Percentiles rank a stretch among this genome's conserved stretches.
Evolutionary conservation across 352 stramenopile genomes (phyloP).

Genomic region (Pythium plurisporium): DNA sequence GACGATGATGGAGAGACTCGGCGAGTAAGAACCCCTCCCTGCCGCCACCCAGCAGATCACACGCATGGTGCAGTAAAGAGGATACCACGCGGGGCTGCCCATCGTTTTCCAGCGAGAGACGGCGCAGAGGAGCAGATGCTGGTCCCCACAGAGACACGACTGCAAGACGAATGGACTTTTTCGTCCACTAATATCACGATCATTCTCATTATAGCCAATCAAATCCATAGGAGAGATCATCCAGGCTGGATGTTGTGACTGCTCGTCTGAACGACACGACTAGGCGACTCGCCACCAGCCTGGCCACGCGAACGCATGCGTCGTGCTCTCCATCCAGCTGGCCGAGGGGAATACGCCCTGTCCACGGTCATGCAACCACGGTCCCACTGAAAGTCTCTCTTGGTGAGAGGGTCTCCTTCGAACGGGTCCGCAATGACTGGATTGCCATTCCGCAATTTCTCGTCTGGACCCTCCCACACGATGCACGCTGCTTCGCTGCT

Average conservation of each 20-base stretch:
- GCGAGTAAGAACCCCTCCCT: too few relatives aligned
- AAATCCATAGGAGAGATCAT: not conserved
- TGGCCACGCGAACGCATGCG: not conserved
- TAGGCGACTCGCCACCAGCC: too few relatives aligned
- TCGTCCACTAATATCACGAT: not conserved
- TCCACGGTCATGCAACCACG: not conserved
- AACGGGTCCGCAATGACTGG: not conserved
- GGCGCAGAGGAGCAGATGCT: too few relatives aligned
- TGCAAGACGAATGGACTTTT: not conserved
- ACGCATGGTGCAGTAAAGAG: too few relatives aligned
- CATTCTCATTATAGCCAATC: not conserved
- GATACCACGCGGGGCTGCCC: too few relatives aligned
- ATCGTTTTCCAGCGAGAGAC: constrained; percentile 3
- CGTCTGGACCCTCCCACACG: not conserved
- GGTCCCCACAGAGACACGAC: not conserved
- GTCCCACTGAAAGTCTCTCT: too few relatives aligned
- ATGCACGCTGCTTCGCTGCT: not conserved
- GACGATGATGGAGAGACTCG: too few relatives aligned
- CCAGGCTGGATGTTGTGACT: not conserved
- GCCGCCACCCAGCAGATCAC: too few relatives aligned
- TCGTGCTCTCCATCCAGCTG: not conserved
- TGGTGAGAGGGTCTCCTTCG: not conserved
- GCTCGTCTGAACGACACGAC: not conserved
- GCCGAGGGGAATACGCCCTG: not conserved
- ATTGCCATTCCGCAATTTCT: constrained; percentile 5